phyloP scores from a whole-genome alignment of 2,329 filamentous ascomycete genomes.

The Elsinoe perseae region DNA sequence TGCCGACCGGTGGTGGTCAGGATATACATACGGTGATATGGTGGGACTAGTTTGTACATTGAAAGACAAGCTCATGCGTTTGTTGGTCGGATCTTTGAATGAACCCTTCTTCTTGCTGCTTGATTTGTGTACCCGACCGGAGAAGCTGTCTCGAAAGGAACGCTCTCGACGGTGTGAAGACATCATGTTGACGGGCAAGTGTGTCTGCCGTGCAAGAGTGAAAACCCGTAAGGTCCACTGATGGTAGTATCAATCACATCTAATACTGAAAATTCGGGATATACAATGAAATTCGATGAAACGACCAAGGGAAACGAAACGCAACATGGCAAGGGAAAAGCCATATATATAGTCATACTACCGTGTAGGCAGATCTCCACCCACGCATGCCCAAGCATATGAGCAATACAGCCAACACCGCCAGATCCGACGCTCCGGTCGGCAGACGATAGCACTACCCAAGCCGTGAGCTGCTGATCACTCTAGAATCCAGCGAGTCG shows the following conservation, averaged over 20 bases:
- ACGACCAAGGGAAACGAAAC: conserved; percentile 6
- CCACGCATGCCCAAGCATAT: conserved; percentile 2
- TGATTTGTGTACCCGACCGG: conserved; percentile 27
- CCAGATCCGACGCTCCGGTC: conserved; percentile 1
- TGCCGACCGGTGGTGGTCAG: background rate
- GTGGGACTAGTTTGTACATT: conserved; percentile 23
- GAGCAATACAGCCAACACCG: conserved; percentile 8
- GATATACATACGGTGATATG: conserved; percentile 27
- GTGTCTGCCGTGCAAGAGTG: background rate
- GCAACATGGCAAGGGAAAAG: background rate
- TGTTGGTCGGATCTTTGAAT: conserved; percentile 27
- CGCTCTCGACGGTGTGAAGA: background rate
- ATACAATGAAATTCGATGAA: background rate
- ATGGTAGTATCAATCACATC: conserved; percentile 1
- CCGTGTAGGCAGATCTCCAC: background rate
- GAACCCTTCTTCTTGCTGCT: conserved; percentile 29
- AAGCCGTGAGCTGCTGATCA: background rate
- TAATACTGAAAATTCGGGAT: background rate
- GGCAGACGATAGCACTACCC: background rate
- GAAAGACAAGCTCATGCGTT: conserved; percentile 20
- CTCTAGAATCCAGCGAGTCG: background rate
- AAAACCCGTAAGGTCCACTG: background rate
- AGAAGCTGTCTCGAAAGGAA: conserved; percentile 30
- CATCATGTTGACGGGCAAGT: background rate
- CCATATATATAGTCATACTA: conserved; percentile 11